These are phyloP conservation scores for Globisporangium carolinianum DNA, from an alignment of 352 stramenopile species.

Conservation along the genomic window DNA sequence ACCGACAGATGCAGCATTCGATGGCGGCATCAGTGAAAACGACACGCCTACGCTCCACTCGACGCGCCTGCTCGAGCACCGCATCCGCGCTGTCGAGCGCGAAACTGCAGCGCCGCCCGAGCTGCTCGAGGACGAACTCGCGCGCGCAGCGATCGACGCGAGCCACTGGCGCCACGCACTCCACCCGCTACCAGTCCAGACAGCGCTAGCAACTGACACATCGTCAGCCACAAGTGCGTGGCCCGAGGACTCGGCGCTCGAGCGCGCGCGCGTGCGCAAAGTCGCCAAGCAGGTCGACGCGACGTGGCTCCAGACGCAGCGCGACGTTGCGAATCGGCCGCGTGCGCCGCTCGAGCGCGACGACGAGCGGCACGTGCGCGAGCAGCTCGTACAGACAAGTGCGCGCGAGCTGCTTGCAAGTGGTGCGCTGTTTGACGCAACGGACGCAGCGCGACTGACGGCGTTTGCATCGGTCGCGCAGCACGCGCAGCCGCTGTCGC, in stretches of 20 bases:
- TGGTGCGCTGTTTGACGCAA: slow-evolving; percentile 37
- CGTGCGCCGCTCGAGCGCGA: slow-evolving; percentile 33
- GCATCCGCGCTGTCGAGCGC: slow-evolving; percentile 17
- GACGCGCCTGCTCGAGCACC: slow-evolving; percentile 27
- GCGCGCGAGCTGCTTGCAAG: slow-evolving; percentile 28
- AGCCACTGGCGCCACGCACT: slow-evolving; percentile 18
- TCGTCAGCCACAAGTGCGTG: not conserved
- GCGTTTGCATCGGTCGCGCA: slow-evolving; percentile 13
- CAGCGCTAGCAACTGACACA: slow-evolving; percentile 6
- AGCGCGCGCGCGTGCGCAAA: slow-evolving; percentile 43
- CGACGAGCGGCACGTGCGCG: slow-evolving; percentile 41
- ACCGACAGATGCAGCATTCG: not conserved
- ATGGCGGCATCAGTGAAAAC: not conserved
- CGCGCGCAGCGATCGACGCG: slow-evolving; percentile 49
- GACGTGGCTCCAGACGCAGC: slow-evolving; percentile 48
- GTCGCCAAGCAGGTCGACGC: slow-evolving; percentile 62
- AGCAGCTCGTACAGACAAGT: slow-evolving; percentile 29
- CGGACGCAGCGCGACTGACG: slow-evolving; percentile 15
- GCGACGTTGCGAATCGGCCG: slow-evolving; percentile 44
- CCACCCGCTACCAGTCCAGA: slow-evolving; percentile 4
- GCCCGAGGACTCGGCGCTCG: slow-evolving; percentile 21
- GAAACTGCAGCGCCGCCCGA: slow-evolving; percentile 4
- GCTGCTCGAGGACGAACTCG: slow-evolving; percentile 29
- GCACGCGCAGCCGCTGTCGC: slow-evolving; percentile 15
- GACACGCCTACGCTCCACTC: slow-evolving; percentile 24